Percentiles rank a stretch among this genome's conserved stretches.
phyloP scores from a whole-genome alignment of 2,329 filamentous ascomycete species.

The Phaeosphaeriaceae sp. region DNA sequence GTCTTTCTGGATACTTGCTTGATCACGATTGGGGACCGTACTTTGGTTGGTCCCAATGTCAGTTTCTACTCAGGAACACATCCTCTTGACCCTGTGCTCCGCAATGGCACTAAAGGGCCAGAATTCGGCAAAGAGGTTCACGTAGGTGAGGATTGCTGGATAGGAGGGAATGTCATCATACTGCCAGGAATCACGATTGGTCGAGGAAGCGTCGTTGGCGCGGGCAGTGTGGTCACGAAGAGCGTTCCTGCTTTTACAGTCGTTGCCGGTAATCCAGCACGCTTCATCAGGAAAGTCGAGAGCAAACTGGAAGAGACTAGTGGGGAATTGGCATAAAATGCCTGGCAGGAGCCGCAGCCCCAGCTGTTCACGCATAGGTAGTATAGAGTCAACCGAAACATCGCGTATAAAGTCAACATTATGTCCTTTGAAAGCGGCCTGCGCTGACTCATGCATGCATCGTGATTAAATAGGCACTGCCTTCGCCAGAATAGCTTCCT shows the following conservation, averaged over 20 bases:
- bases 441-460: no score
- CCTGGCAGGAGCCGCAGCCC: constrained; percentile 65
- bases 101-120: constrained; percentile 77
- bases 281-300: constrained; percentile 61
- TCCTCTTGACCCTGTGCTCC: constrained; percentile 75
- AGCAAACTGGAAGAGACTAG: constrained; percentile 40
- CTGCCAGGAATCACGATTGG: constrained; percentile 82
- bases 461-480: neutral
- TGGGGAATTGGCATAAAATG: constrained; percentile 22
- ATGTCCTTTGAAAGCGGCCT: no score
- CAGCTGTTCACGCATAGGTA: neutral
- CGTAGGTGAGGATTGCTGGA: constrained; percentile 73
- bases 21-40: constrained; percentile 78
- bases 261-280: constrained; percentile 72
- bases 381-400: neutral
- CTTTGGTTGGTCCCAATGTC: constrained; percentile 80
- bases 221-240: constrained; percentile 85
- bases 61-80: constrained; percentile 78
- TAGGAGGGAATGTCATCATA: constrained; percentile 62
- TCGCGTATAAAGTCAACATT: no score
- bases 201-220: constrained; percentile 75
- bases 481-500: neutral
- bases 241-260: constrained; percentile 70
- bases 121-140: constrained; percentile 76
- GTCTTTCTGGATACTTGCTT: constrained; percentile 78